A percentile compares a stretch with the other conserved stretches of the same genome.
phyloP scores from a whole-genome alignment of 306 rosid genomes.

The Corylus avellana region DNA sequence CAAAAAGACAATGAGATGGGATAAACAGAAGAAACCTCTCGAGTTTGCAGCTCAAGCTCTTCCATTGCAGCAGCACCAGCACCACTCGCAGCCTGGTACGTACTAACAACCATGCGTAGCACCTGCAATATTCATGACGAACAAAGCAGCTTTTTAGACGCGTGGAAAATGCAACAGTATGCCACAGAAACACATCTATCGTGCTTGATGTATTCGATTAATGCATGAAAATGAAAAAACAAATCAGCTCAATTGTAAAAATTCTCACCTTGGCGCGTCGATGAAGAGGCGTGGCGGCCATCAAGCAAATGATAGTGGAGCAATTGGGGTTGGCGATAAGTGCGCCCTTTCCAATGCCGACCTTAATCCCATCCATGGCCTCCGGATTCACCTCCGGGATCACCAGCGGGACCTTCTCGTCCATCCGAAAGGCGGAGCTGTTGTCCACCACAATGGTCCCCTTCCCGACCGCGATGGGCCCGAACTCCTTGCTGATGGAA shows the following conservation, averaged over 20 bases:
- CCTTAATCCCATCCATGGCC: slow-evolving; percentile 69
- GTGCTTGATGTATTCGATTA: not conserved
- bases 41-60: slow-evolving; percentile 93
- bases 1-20: slow-evolving; percentile 14
- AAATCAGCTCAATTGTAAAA: not conserved
- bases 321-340: slow-evolving; percentile 96
- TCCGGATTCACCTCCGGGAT: slow-evolving; percentile 98
- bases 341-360: slow-evolving; percentile 77
- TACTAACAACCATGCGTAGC: slow-evolving; percentile 89
- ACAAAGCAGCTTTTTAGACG: not conserved
- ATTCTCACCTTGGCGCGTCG: slow-evolving; percentile 69
- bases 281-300: slow-evolving; percentile 98
- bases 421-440: slow-evolving; percentile 96
- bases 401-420: slow-evolving; percentile 75
- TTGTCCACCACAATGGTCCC: slow-evolving; percentile 89
- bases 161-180: not conserved
- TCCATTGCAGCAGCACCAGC: slow-evolving; percentile 99
- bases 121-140: slow-evolving; percentile 57
- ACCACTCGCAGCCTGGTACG: slow-evolving; percentile 98
- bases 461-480: slow-evolving; percentile 76
- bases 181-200: not conserved
- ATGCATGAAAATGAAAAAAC: not conserved
- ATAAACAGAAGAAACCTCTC: slow-evolving; percentile 61
- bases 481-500: slow-evolving; percentile 79
- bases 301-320: slow-evolving; percentile 89